Conservation (phyloP, 2,329 filamentous ascomycete genomes). For the Cladosporium sp. region DNA sequence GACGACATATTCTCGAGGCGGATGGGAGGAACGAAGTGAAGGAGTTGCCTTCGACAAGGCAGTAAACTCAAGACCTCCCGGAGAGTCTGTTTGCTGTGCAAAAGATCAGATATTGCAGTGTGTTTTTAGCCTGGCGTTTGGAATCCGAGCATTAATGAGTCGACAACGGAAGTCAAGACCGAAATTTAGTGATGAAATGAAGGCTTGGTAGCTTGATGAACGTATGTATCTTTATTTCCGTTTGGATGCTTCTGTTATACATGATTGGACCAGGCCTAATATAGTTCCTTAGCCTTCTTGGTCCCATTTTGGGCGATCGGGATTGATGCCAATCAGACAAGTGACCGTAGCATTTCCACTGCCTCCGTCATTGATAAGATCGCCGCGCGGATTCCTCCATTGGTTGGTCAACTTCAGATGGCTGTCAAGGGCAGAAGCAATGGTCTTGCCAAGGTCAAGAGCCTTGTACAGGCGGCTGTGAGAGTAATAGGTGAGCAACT, state of each 20-base stretch:
- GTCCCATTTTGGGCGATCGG: constrained; percentile 20
- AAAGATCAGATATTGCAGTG: no score
- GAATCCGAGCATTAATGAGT: no score
- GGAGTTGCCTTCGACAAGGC: neutral
- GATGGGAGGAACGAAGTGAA: neutral
- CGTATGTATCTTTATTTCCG: no score
- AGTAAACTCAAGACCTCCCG: neutral
- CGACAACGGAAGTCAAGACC: no score
- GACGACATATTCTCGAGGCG: neutral
- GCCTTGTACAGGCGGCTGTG: constrained; percentile 16
- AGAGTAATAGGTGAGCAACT: constrained; percentile 17
- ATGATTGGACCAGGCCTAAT: no score
- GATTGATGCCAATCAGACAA: constrained; percentile 29
- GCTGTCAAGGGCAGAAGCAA: constrained; percentile 16
- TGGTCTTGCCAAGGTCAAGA: constrained; percentile 12
- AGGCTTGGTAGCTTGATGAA: no score
- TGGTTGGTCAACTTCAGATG: constrained; percentile 16
- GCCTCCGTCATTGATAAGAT: constrained; percentile 30
- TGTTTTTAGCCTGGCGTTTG: no score
- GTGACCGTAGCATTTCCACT: constrained; percentile 33
- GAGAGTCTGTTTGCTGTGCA: no score
- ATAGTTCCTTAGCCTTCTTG: constrained; percentile 9
- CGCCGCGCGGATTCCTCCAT: constrained; percentile 13
- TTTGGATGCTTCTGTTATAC: no score
- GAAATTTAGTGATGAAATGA: no score